Percentiles rank a stretch among this genome's conserved stretches.
Evolutionary conservation across 306 rosid genomes (phyloP).

Genomic region (Fragaria ananassa): DNA sequence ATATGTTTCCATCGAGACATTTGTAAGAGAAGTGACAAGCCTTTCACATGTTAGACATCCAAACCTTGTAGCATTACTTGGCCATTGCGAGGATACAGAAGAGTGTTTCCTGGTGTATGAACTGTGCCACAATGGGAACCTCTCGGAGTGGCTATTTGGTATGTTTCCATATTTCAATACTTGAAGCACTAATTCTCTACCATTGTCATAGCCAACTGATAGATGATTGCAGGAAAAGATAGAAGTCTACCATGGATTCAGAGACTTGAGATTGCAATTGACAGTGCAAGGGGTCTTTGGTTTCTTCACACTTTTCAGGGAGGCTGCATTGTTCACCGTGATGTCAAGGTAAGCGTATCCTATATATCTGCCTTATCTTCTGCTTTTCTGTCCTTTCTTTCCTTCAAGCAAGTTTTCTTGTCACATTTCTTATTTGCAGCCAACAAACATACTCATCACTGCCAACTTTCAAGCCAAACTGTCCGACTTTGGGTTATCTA

Average conservation of each 20-base stretch:
- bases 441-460: conserved; percentile 59
- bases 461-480: conserved; percentile 56
- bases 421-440: conserved; percentile 37
- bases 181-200: background rate
- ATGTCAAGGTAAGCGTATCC: conserved; percentile 48
- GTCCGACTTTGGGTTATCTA: conserved; percentile 66
- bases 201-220: background rate
- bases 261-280: conserved; percentile 54
- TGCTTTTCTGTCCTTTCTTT: background rate
- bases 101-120: conserved; percentile 73
- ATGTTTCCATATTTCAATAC: conserved; percentile 3
- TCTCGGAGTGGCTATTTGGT: conserved; percentile 75
- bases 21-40: conserved; percentile 58
- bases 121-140: conserved; percentile 59
- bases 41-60: conserved; percentile 57
- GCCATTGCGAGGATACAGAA: conserved; percentile 41
- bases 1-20: conserved; percentile 42
- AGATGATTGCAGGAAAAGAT: conserved; percentile 39
- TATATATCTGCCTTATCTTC: background rate
- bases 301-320: conserved; percentile 57
- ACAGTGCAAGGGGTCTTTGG: conserved; percentile 56
- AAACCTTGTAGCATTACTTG: conserved; percentile 50
- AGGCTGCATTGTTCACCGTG: conserved; percentile 72
- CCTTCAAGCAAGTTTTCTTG: conserved; percentile 9
- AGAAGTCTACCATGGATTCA: conserved; percentile 56